phyloP scores from a whole-genome alignment of 176 grass and related monocot genomes.

The Zoysia japonica region DNA sequence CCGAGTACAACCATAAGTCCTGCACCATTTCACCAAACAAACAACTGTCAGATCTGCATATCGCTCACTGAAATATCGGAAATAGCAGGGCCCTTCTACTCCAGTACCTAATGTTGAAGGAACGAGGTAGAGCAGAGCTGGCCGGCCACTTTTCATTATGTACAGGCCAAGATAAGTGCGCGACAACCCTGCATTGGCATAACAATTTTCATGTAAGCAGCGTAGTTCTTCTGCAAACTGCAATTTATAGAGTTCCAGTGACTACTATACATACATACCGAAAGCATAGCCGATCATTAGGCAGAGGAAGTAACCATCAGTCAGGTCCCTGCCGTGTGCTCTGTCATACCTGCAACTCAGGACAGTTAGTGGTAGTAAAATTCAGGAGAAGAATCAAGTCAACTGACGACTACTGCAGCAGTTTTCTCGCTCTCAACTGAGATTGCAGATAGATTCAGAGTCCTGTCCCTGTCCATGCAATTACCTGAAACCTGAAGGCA shows the following conservation, averaged over 20 bases:
- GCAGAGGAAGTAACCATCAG: constrained; percentile 72
- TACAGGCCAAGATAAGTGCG: constrained; percentile 78
- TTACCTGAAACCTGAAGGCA: constrained; percentile 88
- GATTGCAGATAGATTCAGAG: background rate
- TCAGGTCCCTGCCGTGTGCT: constrained; percentile 55
- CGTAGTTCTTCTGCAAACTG: constrained; percentile 4
- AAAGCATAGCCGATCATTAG: constrained; percentile 69
- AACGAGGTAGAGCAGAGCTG: constrained; percentile 94
- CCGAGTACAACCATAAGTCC: constrained; percentile 57
- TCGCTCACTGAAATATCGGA: background rate
- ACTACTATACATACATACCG: constrained; percentile 43
- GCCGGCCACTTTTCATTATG: constrained; percentile 88
- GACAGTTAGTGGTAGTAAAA: background rate
- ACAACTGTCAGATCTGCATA: background rate
- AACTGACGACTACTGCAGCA: background rate
- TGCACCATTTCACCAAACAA: constrained; percentile 21
- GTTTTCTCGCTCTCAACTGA: background rate
- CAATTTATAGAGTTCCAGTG: constrained; percentile 14
- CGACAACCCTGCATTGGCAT: constrained; percentile 65
- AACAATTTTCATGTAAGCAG: constrained; percentile 4
- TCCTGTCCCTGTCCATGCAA: background rate
- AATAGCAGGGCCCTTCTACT: background rate
- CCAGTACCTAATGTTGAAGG: constrained; percentile 87
- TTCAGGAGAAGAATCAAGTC: constrained; percentile 12
- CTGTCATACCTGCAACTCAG: constrained; percentile 65